Evolutionary conservation across 257 asterid genomes (phyloP).

Genomic region (Fraxinus cuspidata): DNA sequence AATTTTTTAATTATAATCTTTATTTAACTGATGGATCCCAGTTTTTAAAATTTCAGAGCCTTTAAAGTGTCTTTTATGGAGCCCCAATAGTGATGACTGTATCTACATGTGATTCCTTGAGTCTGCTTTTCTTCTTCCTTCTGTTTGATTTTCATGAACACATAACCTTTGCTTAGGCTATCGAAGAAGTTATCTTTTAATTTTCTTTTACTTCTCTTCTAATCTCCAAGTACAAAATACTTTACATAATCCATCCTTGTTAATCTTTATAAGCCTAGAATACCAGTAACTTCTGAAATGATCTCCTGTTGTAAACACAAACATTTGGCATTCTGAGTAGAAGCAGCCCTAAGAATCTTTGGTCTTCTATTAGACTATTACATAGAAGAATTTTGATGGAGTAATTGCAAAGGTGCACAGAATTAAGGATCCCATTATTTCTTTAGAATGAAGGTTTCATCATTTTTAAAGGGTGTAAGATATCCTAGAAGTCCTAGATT

Average conservation of each 20-base stretch:
- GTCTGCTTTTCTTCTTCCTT: neutral
- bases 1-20: neutral
- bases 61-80: slow-evolving; percentile 1
- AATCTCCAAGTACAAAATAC: neutral
- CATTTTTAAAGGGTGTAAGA: neutral
- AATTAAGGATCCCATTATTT: neutral
- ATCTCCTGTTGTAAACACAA: neutral
- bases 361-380: neutral
- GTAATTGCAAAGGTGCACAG: neutral
- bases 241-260: neutral
- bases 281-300: neutral
- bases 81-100: neutral
- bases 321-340: neutral
- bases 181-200: neutral
- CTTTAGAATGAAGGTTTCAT: neutral
- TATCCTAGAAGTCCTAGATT: neutral
- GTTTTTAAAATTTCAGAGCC: neutral
- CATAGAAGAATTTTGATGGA: neutral
- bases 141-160: neutral
- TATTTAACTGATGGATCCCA: neutral
- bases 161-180: neutral
- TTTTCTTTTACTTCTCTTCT: neutral
- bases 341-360: neutral
- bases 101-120: neutral
- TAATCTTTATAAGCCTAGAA: neutral